phyloP scores from a whole-genome alignment of 345 rosid genomes.

The Zanthoxylum bungeanum region DNA sequence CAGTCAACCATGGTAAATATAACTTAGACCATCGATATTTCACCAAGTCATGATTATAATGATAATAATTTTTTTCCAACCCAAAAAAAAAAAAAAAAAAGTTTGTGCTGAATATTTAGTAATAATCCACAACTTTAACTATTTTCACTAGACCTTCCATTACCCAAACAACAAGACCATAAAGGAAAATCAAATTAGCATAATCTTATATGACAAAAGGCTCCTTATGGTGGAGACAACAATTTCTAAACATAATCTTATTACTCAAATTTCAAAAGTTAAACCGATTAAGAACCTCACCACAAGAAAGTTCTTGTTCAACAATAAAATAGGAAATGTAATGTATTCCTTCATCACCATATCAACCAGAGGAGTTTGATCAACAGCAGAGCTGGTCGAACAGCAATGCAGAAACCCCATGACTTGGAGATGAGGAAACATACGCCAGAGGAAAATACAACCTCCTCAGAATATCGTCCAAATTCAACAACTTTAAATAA shows the following conservation, averaged over 20 bases:
- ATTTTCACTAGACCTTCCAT: too few relatives aligned
- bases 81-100: too few relatives aligned
- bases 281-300: conserved; percentile 28
- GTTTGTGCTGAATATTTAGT: too few relatives aligned
- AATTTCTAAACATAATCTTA: neutral
- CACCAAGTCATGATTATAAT: neutral
- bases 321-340: conserved; percentile 73
- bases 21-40: neutral
- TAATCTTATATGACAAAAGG: neutral
- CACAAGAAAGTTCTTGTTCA: conserved; percentile 51
- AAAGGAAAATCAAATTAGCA: neutral
- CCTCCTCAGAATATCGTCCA: neutral
- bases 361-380: conserved; percentile 42
- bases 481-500: conserved; percentile 5
- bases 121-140: too few relatives aligned
- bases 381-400: conserved; percentile 37
- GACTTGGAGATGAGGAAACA: conserved; percentile 60
- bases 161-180: too few relatives aligned
- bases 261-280: neutral
- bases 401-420: conserved; percentile 55
- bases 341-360: conserved; percentile 62
- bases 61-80: neutral
- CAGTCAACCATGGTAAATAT: conserved; percentile 3
- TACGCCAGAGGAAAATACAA: conserved; percentile 25
- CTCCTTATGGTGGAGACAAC: neutral